Conservation (phyloP, 176 grass and related monocot genomes). For the Guadua angustifolia region DNA sequence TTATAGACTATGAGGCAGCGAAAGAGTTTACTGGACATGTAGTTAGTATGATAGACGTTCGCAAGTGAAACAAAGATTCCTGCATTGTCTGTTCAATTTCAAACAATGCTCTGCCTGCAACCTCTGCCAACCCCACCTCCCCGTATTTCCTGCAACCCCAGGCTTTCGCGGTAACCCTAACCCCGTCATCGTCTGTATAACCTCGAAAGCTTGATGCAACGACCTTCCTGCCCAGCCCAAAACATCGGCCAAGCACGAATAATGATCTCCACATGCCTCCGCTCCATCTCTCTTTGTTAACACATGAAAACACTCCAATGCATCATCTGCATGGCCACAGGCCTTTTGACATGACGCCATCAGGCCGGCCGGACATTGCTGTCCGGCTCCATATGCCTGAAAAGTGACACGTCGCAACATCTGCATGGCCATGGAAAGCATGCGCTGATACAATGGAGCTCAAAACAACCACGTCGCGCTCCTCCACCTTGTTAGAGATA, state of each 20-base stretch:
- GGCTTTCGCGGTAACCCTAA: too few relatives aligned
- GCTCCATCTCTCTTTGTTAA: constrained; percentile 50
- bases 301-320: constrained; percentile 61
- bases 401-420: too few relatives aligned
- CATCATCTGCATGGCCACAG: constrained; percentile 60
- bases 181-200: constrained; percentile 58
- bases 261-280: constrained; percentile 58
- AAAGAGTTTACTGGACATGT: not conserved
- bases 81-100: too few relatives aligned
- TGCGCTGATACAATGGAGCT: constrained; percentile 67
- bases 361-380: too few relatives aligned
- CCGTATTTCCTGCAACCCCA: constrained; percentile 71
- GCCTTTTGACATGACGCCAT: too few relatives aligned
- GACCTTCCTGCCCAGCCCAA: constrained; percentile 63
- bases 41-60: too few relatives aligned
- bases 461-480: constrained; percentile 67
- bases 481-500: too few relatives aligned
- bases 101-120: constrained; percentile 61
- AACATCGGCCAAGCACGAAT: constrained; percentile 74
- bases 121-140: constrained; percentile 60
- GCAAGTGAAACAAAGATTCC: too few relatives aligned
- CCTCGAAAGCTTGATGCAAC: constrained; percentile 58
- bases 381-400: too few relatives aligned
- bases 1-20: not conserved
- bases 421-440: constrained; percentile 67